These are phyloP conservation scores for Scleromitrula shiraiana DNA, from an alignment of 2,329 filamentous ascomycete genomes.

Conservation along the genomic window DNA sequence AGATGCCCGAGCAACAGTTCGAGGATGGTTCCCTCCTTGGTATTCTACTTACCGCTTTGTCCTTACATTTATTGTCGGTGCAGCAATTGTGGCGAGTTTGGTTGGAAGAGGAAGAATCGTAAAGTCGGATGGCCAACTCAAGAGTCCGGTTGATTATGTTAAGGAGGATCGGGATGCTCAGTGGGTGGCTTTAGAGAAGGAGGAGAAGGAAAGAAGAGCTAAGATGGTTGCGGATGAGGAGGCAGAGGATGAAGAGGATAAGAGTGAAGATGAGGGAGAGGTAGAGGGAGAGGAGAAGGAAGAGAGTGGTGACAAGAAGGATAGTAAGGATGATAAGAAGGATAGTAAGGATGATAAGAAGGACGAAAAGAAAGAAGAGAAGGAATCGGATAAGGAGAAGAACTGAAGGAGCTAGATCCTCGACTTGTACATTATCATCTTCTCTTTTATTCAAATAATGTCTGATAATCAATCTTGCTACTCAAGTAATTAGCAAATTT, in stretches of 20 bases:
- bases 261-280: conserved; percentile 12
- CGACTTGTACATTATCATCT: neutral
- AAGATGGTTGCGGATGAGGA: conserved; percentile 15
- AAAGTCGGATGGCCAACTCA: conserved; percentile 24
- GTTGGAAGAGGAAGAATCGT: conserved; percentile 66
- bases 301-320: conserved; percentile 20
- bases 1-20: conserved; percentile 63
- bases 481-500: neutral
- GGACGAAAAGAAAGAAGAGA: neutral
- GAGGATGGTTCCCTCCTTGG: conserved; percentile 78
- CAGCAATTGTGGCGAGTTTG: conserved; percentile 71
- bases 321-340: conserved; percentile 8
- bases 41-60: conserved; percentile 88
- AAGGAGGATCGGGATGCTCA: conserved; percentile 24
- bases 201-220: conserved; percentile 24
- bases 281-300: conserved; percentile 35
- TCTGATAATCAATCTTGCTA: neutral
- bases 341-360: neutral
- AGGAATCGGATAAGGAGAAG: neutral
- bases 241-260: conserved; percentile 12
- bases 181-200: conserved; percentile 24
- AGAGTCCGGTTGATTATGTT: conserved; percentile 23
- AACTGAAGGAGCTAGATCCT: neutral
- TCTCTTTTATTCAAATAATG: neutral
- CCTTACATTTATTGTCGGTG: conserved; percentile 80